These are phyloP conservation scores for Candida palmyrensis DNA, from an alignment of 805 yeast genomes.

Conservation along the genomic window DNA sequence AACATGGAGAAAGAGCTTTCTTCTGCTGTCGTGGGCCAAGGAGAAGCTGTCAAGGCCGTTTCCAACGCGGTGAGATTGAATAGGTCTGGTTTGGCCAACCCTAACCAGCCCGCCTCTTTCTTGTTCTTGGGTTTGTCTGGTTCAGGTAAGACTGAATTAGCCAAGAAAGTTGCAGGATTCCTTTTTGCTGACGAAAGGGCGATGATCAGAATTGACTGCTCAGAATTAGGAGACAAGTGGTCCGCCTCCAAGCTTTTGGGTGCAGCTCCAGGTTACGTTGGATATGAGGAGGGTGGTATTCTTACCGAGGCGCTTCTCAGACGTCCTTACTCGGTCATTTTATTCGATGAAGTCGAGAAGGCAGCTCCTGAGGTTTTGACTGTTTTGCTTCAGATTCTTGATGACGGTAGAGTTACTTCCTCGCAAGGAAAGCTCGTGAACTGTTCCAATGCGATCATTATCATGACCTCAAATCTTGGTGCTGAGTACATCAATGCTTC, in stretches of 20 bases:
- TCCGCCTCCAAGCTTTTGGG: conserved; percentile 93
- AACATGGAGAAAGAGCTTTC: conserved; percentile 89
- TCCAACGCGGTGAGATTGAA: conserved; percentile 90
- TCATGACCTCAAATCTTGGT: conserved; percentile 96
- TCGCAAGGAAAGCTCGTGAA: conserved; percentile 92
- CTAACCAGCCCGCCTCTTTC: conserved; percentile 95
- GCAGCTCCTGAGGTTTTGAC: conserved; percentile 98
- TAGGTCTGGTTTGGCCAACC: conserved; percentile 93
- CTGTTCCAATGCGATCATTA: conserved; percentile 86
- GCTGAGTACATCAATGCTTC: conserved; percentile 78
- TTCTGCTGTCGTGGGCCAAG: conserved; percentile 86
- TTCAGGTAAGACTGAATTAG: conserved; percentile 97
- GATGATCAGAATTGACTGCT: conserved; percentile 96
- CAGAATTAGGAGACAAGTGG: conserved; percentile 93
- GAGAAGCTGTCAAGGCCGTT: conserved; percentile 94
- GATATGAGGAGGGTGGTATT: conserved; percentile 97
- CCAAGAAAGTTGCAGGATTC: conserved; percentile 95
- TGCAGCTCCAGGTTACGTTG: conserved; percentile 93
- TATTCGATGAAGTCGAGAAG: conserved; percentile 97
- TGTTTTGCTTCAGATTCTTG: conserved; percentile 83
- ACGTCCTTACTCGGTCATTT: conserved; percentile 91
- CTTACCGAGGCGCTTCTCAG: conserved; percentile 88
- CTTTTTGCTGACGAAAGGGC: conserved; percentile 94
- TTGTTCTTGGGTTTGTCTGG: conserved; percentile 93
- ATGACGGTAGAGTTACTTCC: conserved; percentile 94